phyloP scores from a whole-genome alignment of 1,284 basidiomycete genomes.

The Irpex sp. region DNA sequence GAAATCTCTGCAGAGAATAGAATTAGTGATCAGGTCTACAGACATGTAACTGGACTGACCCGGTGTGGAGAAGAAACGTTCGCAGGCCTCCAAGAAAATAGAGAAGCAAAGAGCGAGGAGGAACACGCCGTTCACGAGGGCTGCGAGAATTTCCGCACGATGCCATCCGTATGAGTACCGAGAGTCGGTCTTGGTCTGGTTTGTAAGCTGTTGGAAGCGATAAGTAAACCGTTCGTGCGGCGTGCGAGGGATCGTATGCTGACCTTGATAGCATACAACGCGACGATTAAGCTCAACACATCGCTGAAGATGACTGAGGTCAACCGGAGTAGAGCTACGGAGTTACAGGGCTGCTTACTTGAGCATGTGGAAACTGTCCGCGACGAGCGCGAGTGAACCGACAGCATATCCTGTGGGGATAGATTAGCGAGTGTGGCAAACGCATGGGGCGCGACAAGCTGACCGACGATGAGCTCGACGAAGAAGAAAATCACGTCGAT shows the following conservation, averaged over 20 bases:
- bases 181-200: conserved; percentile 46
- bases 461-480: conserved; percentile 83
- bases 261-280: conserved; percentile 95
- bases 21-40: neutral
- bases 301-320: conserved; percentile 50
- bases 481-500: conserved; percentile 94
- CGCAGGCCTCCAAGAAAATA: conserved; percentile 90
- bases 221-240: conserved; percentile 7
- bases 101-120: conserved; percentile 94
- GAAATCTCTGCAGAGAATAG: conserved; percentile 70
- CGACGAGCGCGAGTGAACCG: conserved; percentile 91
- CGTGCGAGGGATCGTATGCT: conserved; percentile 11
- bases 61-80: conserved; percentile 83
- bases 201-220: conserved; percentile 46
- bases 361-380: conserved; percentile 98
- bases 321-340: neutral
- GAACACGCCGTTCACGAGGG: conserved; percentile 95
- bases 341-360: conserved; percentile 51
- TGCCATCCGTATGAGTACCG: conserved; percentile 96
- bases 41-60: conserved; percentile 41
- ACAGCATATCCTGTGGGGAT: conserved; percentile 77
- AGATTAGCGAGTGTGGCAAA: conserved; percentile 7
- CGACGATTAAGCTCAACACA: conserved; percentile 93
- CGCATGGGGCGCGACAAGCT: conserved; percentile 23
- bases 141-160: conserved; percentile 96